These are phyloP conservation scores for Ophiosphaerella narmari DNA, from an alignment of 2,329 filamentous ascomycete genomes.

Conservation along the genomic window DNA sequence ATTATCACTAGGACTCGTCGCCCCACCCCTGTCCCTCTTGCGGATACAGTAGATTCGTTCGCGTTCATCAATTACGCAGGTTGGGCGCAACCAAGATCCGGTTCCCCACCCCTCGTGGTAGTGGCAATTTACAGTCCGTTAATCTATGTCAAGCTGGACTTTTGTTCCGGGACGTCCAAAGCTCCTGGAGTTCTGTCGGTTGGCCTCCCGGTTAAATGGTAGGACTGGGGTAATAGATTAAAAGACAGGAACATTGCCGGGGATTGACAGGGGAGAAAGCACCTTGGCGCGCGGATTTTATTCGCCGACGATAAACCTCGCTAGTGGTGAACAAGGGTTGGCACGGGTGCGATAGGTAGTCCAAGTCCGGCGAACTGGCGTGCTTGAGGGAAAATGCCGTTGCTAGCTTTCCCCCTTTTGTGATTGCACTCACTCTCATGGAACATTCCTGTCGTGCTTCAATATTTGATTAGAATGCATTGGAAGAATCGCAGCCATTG, in stretches of 20 bases:
- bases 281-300: not conserved
- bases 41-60: constrained; percentile 1
- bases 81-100: constrained; percentile 16
- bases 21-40: constrained; percentile 1
- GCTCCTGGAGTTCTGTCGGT: constrained; percentile 1
- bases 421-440: not conserved
- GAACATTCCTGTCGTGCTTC: no score
- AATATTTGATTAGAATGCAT: no score
- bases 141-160: constrained; percentile 7
- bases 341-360: not conserved
- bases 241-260: not conserved
- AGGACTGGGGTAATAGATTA: constrained; percentile 10
- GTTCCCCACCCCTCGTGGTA: constrained; percentile 30
- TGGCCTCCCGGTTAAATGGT: constrained; percentile 18
- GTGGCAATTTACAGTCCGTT: constrained; percentile 7
- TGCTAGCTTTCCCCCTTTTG: not conserved
- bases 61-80: constrained; percentile 14
- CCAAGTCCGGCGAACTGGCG: no score
- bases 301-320: constrained; percentile 1
- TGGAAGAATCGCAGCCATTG: not conserved
- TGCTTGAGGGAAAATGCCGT: not conserved
- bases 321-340: not conserved
- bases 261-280: not conserved
- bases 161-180: constrained; percentile 6
- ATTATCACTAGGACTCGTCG: constrained; percentile 3